Conservation (phyloP, 306 rosid genomes). For the Vicia villosa region DNA sequence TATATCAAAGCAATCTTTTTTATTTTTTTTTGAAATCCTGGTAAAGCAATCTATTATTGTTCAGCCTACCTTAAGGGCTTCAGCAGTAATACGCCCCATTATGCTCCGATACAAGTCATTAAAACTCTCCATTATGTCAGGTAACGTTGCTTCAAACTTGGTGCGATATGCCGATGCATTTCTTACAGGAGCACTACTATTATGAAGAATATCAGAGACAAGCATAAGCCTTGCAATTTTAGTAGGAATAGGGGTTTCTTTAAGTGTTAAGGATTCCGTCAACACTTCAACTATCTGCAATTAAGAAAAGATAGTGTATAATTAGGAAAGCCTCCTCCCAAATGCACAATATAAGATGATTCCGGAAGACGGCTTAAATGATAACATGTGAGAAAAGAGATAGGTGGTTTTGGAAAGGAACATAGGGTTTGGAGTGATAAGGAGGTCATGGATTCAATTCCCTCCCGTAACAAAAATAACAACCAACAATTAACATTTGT, state of each 20-base stretch:
- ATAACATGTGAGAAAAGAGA: constrained; percentile 7
- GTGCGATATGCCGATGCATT: constrained; percentile 99
- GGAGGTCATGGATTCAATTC: not conserved
- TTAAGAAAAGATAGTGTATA: constrained; percentile 29
- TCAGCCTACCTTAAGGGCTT: constrained; percentile 86
- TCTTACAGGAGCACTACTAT: constrained; percentile 99
- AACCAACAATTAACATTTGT: not conserved
- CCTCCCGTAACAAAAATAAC: not conserved
- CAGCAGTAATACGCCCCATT: constrained; percentile 97
- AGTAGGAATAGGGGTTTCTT: constrained; percentile 97
- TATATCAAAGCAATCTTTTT: constrained; percentile 7
- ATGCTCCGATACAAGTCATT: constrained; percentile 89
- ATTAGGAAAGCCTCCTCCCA: constrained; percentile 11
- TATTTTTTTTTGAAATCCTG: too few species aligned
- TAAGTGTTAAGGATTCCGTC: constrained; percentile 96
- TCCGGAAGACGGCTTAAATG: constrained; percentile 5
- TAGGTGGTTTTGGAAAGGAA: not conserved
- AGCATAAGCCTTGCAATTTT: constrained; percentile 99
- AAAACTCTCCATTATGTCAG: constrained; percentile 97
- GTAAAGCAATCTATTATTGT: constrained; percentile 7
- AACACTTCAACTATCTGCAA: constrained; percentile 96
- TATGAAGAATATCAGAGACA: constrained; percentile 97
- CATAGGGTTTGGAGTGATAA: not conserved
- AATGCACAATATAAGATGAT: constrained; percentile 16
- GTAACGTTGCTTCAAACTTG: constrained; percentile 90